phyloP scores from a whole-genome alignment of 805 yeast species.

The Hanseniaspora singularis region DNA sequence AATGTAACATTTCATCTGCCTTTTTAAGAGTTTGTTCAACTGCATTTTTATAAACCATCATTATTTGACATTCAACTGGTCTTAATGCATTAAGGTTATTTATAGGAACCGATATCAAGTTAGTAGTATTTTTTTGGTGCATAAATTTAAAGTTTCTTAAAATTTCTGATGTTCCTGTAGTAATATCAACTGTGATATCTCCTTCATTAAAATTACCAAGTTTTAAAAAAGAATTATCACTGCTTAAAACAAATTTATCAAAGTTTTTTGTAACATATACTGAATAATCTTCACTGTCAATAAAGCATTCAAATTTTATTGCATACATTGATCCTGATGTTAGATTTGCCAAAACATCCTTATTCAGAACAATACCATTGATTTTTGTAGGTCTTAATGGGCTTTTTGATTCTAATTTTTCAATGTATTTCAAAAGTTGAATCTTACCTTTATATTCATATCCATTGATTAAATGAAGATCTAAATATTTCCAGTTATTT shows the following conservation, averaged over 20 bases:
- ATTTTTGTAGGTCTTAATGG: neutral
- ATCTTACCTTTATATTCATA: neutral
- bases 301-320: neutral
- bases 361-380: neutral
- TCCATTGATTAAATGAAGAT: neutral
- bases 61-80: slow-evolving; percentile 9
- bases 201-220: neutral
- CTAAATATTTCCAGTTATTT: neutral
- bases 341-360: too few relatives aligned
- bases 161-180: neutral
- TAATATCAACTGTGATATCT: neutral
- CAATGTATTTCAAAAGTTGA: neutral
- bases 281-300: neutral
- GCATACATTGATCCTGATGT: too few relatives aligned
- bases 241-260: neutral
- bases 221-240: neutral
- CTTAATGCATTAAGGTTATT: neutral
- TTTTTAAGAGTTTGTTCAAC: neutral
- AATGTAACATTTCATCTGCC: neutral
- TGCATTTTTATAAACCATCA: neutral
- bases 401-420: neutral
- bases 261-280: slow-evolving; percentile 5
- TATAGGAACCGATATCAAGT: neutral
- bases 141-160: neutral
- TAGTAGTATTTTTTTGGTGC: neutral